These are phyloP conservation scores for Hyaloperonospora brassicae DNA, from an alignment of 352 stramenopile genomes.

Conservation along the genomic window DNA sequence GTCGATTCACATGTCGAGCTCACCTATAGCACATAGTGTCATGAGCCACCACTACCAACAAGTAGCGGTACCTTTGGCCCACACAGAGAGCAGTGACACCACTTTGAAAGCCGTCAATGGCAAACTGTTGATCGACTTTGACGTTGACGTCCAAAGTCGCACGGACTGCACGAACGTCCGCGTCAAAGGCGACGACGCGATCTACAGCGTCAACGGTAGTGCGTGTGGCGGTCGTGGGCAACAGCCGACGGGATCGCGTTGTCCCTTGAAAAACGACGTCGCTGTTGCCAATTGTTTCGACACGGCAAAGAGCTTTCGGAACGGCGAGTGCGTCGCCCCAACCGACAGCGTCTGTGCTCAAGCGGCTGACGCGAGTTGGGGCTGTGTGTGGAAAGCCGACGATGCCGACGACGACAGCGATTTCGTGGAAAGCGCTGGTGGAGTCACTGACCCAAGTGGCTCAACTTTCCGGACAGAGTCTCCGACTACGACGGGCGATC, in stretches of 20 bases:
- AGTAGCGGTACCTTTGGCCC: too few relatives aligned
- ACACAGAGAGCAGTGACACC: not conserved
- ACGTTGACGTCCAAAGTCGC: not conserved
- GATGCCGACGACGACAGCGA: too few relatives aligned
- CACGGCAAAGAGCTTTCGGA: conserved; percentile 19
- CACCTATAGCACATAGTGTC: too few relatives aligned
- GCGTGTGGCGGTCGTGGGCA: conserved; percentile 27
- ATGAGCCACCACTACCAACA: too few relatives aligned
- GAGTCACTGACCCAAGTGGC: not conserved
- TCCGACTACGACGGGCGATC: not conserved
- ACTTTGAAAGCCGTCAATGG: not conserved
- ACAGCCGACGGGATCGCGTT: conserved; percentile 21
- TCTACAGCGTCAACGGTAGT: conserved; percentile 29
- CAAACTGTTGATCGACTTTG: not conserved
- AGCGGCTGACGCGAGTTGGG: conserved; percentile 10
- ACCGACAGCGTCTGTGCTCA: conserved; percentile 21
- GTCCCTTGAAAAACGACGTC: conserved; percentile 24
- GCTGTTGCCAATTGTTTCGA: conserved; percentile 25
- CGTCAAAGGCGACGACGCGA: conserved; percentile 36
- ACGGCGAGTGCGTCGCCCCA: conserved; percentile 20
- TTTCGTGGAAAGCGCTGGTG: not conserved
- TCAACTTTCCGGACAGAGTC: not conserved
- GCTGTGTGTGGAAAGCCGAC: conserved; percentile 22
- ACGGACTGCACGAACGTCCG: conserved; percentile 29
- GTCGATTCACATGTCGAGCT: too few relatives aligned